These are phyloP conservation scores for Mucor racemosus DNA, from an alignment of 371 early-diverging fungal genomes.

Conservation along the genomic window DNA sequence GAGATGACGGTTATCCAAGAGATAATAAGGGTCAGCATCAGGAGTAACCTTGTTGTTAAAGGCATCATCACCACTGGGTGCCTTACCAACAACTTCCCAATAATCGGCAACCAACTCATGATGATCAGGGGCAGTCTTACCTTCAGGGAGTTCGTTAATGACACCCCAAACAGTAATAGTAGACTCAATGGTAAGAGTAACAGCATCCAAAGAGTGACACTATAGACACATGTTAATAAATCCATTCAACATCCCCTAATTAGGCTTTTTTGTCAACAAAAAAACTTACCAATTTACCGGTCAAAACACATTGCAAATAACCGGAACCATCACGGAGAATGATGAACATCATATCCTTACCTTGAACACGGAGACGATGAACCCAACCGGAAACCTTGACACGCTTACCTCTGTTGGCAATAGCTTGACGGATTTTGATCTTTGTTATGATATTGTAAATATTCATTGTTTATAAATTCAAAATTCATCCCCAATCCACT, in stretches of 20 bases:
- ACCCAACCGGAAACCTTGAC: slow-evolving; percentile 96
- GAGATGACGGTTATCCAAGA: slow-evolving; percentile 96
- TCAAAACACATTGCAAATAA: slow-evolving; percentile 92
- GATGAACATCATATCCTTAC: slow-evolving; percentile 95
- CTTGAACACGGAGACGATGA: slow-evolving; percentile 93
- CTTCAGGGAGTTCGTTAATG: slow-evolving; percentile 88
- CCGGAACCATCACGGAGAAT: slow-evolving; percentile 96
- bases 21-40: slow-evolving; percentile 89
- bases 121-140: slow-evolving; percentile 95
- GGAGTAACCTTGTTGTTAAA: slow-evolving; percentile 87
- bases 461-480: no score
- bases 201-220: slow-evolving; percentile 95
- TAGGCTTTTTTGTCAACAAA: not conserved
- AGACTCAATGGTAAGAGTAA: slow-evolving; percentile 92
- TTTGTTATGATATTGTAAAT: slow-evolving; percentile 16
- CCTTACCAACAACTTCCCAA: slow-evolving; percentile 93
- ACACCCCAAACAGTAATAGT: slow-evolving; percentile 89
- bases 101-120: slow-evolving; percentile 96
- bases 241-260: not conserved
- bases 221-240: slow-evolving; percentile 24
- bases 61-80: slow-evolving; percentile 96
- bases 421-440: slow-evolving; percentile 83
- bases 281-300: slow-evolving; percentile 75
- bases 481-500: not conserved
- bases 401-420: slow-evolving; percentile 75